A percentile compares a stretch with the other conserved stretches of the same genome.
phyloP scores from a whole-genome alignment of 2,329 filamentous ascomycete genomes.

The Penicillium sp. region DNA sequence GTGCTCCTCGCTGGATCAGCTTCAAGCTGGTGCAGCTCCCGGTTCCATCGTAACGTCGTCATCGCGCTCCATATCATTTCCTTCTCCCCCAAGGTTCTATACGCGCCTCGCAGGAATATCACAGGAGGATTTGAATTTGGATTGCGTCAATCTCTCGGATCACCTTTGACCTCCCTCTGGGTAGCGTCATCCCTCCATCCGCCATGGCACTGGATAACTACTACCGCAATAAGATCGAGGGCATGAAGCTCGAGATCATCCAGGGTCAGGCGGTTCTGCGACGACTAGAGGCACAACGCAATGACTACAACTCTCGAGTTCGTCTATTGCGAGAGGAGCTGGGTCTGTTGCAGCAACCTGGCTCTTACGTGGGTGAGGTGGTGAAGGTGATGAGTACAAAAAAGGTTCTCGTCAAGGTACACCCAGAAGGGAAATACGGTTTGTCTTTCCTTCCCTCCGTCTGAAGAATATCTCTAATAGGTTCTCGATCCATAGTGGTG shows the following conservation, averaged over 20 bases:
- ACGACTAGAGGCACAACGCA: conserved; percentile 92
- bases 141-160: no score
- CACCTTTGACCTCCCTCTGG: conserved; percentile 11
- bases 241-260: conserved; percentile 99
- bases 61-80: conserved; percentile 2
- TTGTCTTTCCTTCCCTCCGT: conserved; percentile 29
- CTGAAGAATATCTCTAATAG: neutral
- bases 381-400: conserved; percentile 99
- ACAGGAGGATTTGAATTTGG: no score
- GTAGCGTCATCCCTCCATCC: conserved; percentile 30
- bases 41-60: conserved; percentile 7
- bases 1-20: conserved; percentile 16
- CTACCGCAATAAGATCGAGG: conserved; percentile 99
- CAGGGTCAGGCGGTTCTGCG: conserved; percentile 94
- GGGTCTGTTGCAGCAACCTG: conserved; percentile 89
- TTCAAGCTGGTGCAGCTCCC: conserved; percentile 14
- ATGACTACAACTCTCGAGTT: conserved; percentile 98
- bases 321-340: conserved; percentile 91
- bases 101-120: no score
- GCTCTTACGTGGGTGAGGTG: conserved; percentile 98
- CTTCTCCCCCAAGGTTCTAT: neutral
- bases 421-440: conserved; percentile 99
- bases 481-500: conserved; percentile 59
- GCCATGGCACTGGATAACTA: conserved; percentile 98
- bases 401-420: conserved; percentile 97